Conservation (phyloP, 2,329 filamentous ascomycete genomes). For the Chaetomiaceae sp. region DNA sequence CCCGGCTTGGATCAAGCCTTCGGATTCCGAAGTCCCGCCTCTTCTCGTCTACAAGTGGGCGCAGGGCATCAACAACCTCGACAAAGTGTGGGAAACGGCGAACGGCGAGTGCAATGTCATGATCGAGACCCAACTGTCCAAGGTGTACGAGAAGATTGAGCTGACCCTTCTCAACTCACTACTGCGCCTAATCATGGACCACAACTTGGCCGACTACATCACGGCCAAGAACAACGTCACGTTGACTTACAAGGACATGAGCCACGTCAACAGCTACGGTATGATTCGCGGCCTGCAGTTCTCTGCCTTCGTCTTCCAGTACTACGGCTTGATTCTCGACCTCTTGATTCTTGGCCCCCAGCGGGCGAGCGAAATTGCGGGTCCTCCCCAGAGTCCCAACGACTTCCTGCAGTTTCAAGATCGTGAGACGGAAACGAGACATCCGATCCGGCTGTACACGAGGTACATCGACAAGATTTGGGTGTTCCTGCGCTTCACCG, state of each 20-base stretch:
- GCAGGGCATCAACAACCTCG: slow-evolving; percentile 97
- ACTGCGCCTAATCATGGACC: slow-evolving; percentile 94
- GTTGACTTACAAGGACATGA: slow-evolving; percentile 99
- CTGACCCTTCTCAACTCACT: slow-evolving; percentile 91
- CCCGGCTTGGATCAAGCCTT: slow-evolving; percentile 98
- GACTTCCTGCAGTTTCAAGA: slow-evolving; percentile 98
- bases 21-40: slow-evolving; percentile 94
- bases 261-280: slow-evolving; percentile 97
- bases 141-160: slow-evolving; percentile 99
- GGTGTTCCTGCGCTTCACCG: slow-evolving; percentile 92
- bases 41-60: slow-evolving; percentile 98
- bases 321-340: slow-evolving; percentile 94
- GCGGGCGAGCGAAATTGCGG: slow-evolving; percentile 95
- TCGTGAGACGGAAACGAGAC: slow-evolving; percentile 82
- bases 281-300: slow-evolving; percentile 98
- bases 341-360: slow-evolving; percentile 87
- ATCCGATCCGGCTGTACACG: slow-evolving; percentile 96
- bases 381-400: slow-evolving; percentile 87
- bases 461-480: slow-evolving; percentile 98
- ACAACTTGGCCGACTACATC: slow-evolving; percentile 98
- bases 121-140: slow-evolving; percentile 97
- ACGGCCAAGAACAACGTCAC: slow-evolving; percentile 99
- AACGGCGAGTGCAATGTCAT: slow-evolving; percentile 98
- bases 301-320: slow-evolving; percentile 98
- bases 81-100: slow-evolving; percentile 88